Conservation (phyloP, 1,284 basidiomycete species). For the Trametes polyzona region DNA sequence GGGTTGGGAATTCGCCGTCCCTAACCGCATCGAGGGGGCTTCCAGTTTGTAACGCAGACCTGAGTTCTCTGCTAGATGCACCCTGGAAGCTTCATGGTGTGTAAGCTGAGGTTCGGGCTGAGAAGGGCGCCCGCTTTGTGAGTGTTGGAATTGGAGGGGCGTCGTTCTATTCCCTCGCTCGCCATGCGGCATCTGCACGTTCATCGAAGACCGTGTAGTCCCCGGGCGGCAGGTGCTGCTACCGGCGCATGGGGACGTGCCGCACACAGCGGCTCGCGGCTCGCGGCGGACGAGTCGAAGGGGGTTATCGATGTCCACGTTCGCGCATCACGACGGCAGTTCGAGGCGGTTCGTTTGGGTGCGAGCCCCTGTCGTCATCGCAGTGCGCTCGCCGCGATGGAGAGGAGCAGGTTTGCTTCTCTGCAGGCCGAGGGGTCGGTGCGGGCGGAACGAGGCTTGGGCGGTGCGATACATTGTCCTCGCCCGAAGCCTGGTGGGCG, state of each 20-base stretch:
- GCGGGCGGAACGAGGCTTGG: not conserved
- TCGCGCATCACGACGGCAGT: not conserved
- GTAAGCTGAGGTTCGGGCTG: constrained; percentile 9
- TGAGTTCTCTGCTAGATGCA: not conserved
- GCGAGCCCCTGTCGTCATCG: constrained; percentile 11
- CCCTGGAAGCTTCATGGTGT: not conserved
- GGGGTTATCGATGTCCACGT: not conserved
- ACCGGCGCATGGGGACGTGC: not conserved
- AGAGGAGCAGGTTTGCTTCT: not conserved
- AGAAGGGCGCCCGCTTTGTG: not conserved
- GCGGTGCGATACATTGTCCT: not conserved
- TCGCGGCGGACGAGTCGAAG: not conserved
- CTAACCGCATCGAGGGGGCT: not conserved
- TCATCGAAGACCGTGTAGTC: constrained; percentile 7
- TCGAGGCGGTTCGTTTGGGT: not conserved
- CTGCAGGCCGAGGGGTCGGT: not conserved
- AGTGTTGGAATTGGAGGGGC: not conserved
- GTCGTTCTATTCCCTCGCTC: not conserved
- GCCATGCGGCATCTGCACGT: constrained; percentile 1
- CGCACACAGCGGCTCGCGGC: not conserved
- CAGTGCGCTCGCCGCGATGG: not conserved
- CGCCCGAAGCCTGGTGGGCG: not conserved
- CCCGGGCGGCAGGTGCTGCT: constrained; percentile 3
- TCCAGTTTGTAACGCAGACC: not conserved
- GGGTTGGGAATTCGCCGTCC: not conserved